A percentile compares a stretch with the other conserved stretches of the same genome.
Conservation (phyloP, 495 filamentous ascomycete genomes). For the Barbatosphaeria neglecta region DNA sequence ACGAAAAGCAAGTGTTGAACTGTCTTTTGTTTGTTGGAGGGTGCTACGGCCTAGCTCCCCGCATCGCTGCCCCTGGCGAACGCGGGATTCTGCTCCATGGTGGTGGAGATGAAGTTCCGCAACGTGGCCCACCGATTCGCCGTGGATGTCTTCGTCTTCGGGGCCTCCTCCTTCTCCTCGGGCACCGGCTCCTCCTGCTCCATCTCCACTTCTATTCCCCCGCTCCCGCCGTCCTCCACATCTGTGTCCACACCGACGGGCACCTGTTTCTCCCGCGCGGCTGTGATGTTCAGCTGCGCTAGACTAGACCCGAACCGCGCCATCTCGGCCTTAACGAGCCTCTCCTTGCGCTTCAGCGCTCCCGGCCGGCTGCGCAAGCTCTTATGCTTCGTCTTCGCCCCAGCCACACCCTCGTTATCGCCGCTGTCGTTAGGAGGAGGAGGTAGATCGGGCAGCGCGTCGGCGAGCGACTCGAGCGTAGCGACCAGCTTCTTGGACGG, state of each 20-base stretch:
- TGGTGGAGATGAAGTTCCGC: slow-evolving; percentile 56
- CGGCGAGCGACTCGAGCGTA: slow-evolving; percentile 64
- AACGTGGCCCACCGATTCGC: slow-evolving; percentile 57
- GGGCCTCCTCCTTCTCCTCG: slow-evolving; percentile 5
- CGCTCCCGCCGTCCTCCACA: not conserved
- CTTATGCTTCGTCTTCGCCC: slow-evolving; percentile 48
- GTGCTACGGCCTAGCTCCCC: not conserved
- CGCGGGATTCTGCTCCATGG: slow-evolving; percentile 61
- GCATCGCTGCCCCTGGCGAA: slow-evolving; percentile 21
- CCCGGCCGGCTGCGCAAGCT: slow-evolving; percentile 64
- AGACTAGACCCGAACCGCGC: slow-evolving; percentile 74
- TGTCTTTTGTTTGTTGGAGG: no score
- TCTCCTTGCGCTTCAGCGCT: slow-evolving; percentile 72
- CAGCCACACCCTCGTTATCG: slow-evolving; percentile 21
- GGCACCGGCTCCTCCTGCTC: slow-evolving; percentile 3
- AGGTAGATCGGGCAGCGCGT: slow-evolving; percentile 55
- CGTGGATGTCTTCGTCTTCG: slow-evolving; percentile 23
- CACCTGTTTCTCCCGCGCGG: not conserved
- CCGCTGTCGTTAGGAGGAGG: slow-evolving; percentile 13
- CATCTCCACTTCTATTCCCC: slow-evolving; percentile 3
- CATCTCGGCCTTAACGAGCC: slow-evolving; percentile 63
- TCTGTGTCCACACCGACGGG: not conserved
- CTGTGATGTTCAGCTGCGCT: slow-evolving; percentile 37
- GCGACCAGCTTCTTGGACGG: slow-evolving; percentile 64
- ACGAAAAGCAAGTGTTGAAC: no score